Evolutionary conservation across 139 green algal genomes (phyloP), one percentile per base, ranked within the genome.

Genomic region (Tetradesmus lagerheimii): DNA sequence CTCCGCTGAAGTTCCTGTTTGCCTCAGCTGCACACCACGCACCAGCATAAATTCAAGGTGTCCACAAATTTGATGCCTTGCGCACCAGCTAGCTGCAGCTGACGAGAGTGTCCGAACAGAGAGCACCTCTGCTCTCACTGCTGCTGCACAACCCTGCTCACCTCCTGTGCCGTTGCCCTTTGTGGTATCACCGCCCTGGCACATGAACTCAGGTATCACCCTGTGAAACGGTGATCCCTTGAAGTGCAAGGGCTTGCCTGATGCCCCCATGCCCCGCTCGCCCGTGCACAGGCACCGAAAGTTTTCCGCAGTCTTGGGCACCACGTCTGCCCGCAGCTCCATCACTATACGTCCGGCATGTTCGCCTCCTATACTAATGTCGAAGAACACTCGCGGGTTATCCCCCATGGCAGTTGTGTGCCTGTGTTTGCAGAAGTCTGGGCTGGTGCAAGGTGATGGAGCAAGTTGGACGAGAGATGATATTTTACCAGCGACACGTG

Each of bases 211-310:
- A 2, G 93, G 93, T 87, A 98, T 98, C 67, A 98, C 85, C 29
- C 98, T 94, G 88, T 99, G 98, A 90, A 99, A 98, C 29, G 92
- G 89, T 62, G 83, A 97, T 43, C 95, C 96, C 86, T 98, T 98
- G 92, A 95, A 99, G 87, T 97, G 92, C 8, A 99, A 93, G 0
- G 91, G 93, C 92, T 98, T 98, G 18, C 97, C 98, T 27, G 83
- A 93, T 45, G 91, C 92, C 0, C 95, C 95, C 0, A 95, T 66
- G 75, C 97, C 97, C 43, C 94, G 94, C 89, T 99, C 97, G 23
- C 97, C 97, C 16, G 95, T 97, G 89, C 94, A 97, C 11, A 97
- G 88, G 0, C 89, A 34, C 34, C 89, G 77, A 67, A 91, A 93
- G 78, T 91, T 92, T n/a, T 91, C 89, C 23, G 27, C 80, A 4